Percentiles rank a stretch among this genome's conserved stretches.
phyloP scores from a whole-genome alignment of 1,284 basidiomycete genomes.

The Sphagnurus paluster region DNA sequence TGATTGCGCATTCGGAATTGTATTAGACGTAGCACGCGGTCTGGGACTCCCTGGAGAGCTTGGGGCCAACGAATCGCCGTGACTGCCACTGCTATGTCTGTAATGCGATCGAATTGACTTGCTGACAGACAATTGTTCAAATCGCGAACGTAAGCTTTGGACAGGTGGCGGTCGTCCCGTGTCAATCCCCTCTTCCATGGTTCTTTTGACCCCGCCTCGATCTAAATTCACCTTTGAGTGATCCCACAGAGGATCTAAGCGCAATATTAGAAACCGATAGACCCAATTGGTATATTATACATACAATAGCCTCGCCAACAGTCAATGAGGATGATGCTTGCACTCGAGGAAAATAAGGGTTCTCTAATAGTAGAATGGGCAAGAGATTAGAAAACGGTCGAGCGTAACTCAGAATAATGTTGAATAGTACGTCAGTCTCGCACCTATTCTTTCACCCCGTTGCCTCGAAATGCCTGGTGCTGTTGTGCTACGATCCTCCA shows the following conservation, averaged over 20 bases:
- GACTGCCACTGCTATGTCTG: conserved; percentile 14
- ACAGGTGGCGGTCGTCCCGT: conserved; percentile 58
- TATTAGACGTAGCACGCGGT: conserved; percentile 38
- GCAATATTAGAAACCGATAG: not conserved
- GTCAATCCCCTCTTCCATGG: conserved; percentile 39
- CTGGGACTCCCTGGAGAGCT: conserved; percentile 35
- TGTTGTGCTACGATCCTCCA: no score
- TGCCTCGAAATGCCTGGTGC: no score
- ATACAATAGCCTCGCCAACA: no score
- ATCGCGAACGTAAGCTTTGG: conserved; percentile 63
- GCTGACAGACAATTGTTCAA: conserved; percentile 56
- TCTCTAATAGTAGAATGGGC: no score
- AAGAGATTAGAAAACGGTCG: no score
- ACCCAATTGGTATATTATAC: not conserved
- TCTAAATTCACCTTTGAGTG: not conserved
- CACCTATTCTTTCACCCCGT: no score
- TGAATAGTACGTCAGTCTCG: no score
- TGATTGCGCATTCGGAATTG: conserved; percentile 23
- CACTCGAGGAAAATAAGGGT: no score
- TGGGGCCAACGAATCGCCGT: conserved; percentile 26
- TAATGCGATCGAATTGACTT: conserved; percentile 21
- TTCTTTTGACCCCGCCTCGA: not conserved
- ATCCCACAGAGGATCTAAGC: not conserved
- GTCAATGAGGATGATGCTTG: no score
- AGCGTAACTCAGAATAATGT: no score